Conservation (phyloP, 2,329 filamentous ascomycete species). For the Capronia coronata region DNA sequence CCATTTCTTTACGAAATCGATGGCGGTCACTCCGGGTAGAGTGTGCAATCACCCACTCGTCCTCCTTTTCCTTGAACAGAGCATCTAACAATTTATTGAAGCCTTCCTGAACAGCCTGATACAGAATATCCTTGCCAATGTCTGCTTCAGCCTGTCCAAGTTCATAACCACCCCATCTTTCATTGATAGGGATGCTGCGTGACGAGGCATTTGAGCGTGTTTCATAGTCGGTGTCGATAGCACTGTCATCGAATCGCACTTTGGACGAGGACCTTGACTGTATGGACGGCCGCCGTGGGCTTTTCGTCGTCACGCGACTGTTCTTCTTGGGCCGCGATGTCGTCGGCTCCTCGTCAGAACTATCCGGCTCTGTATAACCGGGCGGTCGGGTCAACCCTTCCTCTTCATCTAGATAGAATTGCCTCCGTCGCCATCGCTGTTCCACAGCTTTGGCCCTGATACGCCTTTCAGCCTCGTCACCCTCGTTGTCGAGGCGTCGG, state of each 20-base stretch:
- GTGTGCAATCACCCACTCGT: slow-evolving; percentile 62
- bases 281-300: slow-evolving; percentile 38
- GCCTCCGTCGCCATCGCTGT: slow-evolving; percentile 67
- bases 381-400: slow-evolving; percentile 63
- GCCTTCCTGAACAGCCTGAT: slow-evolving; percentile 83
- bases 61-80: slow-evolving; percentile 75
- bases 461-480: slow-evolving; percentile 34
- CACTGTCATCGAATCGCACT: slow-evolving; percentile 67
- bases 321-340: slow-evolving; percentile 9
- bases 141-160: slow-evolving; percentile 75
- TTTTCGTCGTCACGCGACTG: slow-evolving; percentile 5
- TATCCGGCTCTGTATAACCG: slow-evolving; percentile 48
- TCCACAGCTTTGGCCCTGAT: slow-evolving; percentile 46
- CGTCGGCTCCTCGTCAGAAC: slow-evolving; percentile 35
- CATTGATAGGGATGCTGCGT: slow-evolving; percentile 56
- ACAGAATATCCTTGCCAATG: slow-evolving; percentile 79
- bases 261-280: slow-evolving; percentile 71
- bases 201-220: slow-evolving; percentile 68
- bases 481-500: slow-evolving; percentile 37
- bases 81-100: slow-evolving; percentile 88
- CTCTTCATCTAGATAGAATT: slow-evolving; percentile 80
- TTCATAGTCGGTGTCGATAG: slow-evolving; percentile 60
- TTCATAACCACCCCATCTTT: slow-evolving; percentile 71
- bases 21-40: slow-evolving; percentile 58
- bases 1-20: slow-evolving; percentile 43